A percentile compares a stretch with the other conserved stretches of the same genome.
These are phyloP conservation scores for Juglanconis oblonga DNA, from an alignment of 2,329 filamentous ascomycete species.

Conservation along the genomic window DNA sequence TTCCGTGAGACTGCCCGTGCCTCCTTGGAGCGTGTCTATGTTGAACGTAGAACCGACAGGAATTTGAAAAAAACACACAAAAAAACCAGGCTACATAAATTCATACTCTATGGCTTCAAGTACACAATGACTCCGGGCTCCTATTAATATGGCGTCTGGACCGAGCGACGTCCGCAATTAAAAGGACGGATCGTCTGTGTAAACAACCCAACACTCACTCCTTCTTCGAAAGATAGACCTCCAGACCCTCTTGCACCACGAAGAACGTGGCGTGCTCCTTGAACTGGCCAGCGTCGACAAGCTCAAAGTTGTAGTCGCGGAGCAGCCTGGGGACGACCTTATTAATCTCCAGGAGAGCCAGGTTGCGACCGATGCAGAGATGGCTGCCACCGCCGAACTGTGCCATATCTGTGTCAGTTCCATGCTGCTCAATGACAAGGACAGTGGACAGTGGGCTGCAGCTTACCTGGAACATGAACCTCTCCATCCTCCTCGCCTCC, in stretches of 20 bases:
- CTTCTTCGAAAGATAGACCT: conserved; percentile 45
- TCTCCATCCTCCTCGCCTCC: conserved; percentile 44
- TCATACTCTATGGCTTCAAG: too few relatives aligned
- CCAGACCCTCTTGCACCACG: conserved; percentile 55
- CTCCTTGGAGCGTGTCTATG: too few relatives aligned
- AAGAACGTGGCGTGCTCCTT: conserved; percentile 57
- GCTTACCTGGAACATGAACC: conserved; percentile 54
- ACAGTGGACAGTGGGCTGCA: too few relatives aligned
- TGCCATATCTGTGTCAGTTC: neutral
- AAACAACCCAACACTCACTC: neutral
- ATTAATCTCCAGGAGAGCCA: conserved; percentile 56
- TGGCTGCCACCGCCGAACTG: conserved; percentile 54
- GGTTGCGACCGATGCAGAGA: conserved; percentile 53
- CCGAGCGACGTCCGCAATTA: too few relatives aligned
- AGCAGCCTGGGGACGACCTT: conserved; percentile 55
- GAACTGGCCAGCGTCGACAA: conserved; percentile 48
- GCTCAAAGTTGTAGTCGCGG: conserved; percentile 51
- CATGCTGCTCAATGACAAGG: neutral
- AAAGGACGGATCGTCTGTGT: too few relatives aligned
- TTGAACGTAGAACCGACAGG: too few relatives aligned
- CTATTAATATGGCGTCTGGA: too few relatives aligned
- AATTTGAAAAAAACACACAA: too few relatives aligned
- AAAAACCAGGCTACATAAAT: too few relatives aligned
- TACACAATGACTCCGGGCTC: too few relatives aligned
- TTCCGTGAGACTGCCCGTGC: too few relatives aligned